Evolutionary conservation across 306 rosid genomes (phyloP).

Genomic region (Boehmeria nivea): DNA sequence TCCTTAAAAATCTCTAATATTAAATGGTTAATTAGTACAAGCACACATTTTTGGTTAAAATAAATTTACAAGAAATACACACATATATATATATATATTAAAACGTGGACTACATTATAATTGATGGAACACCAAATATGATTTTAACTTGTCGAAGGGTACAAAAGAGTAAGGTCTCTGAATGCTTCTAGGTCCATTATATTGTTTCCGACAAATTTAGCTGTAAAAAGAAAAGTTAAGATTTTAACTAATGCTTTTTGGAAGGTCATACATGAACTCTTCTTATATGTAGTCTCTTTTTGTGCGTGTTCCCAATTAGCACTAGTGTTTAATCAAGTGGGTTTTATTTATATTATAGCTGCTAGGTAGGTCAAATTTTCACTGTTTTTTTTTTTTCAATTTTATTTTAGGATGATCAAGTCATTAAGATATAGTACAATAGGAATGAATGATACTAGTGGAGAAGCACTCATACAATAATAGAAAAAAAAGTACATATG

Average conservation of each 20-base stretch:
- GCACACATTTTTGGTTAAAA: too few species aligned
- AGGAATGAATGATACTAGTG: not conserved
- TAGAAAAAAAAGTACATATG: too few species aligned
- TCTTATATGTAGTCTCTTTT: not conserved
- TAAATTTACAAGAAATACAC: too few species aligned
- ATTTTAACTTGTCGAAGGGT: not conserved
- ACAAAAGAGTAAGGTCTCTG: constrained; percentile 10
- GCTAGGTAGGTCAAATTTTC: not conserved
- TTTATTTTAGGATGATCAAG: not conserved
- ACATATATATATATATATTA: too few species aligned
- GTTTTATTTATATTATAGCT: not conserved
- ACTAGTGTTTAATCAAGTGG: not conserved
- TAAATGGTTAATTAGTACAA: too few species aligned
- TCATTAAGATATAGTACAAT: too few species aligned
- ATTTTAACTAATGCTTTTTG: too few species aligned
- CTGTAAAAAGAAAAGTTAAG: not conserved
- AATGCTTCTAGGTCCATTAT: not conserved
- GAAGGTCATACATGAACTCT: not conserved
- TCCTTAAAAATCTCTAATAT: too few species aligned
- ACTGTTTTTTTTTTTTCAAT: not conserved
- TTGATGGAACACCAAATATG: not conserved
- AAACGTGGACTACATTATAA: not conserved
- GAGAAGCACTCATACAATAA: not conserved
- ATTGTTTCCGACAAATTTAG: constrained; percentile 1
- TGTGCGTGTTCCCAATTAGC: not conserved